These are phyloP conservation scores for Aegilops sharonensis DNA, from an alignment of 176 grass and related monocot species.

Conservation along the genomic window DNA sequence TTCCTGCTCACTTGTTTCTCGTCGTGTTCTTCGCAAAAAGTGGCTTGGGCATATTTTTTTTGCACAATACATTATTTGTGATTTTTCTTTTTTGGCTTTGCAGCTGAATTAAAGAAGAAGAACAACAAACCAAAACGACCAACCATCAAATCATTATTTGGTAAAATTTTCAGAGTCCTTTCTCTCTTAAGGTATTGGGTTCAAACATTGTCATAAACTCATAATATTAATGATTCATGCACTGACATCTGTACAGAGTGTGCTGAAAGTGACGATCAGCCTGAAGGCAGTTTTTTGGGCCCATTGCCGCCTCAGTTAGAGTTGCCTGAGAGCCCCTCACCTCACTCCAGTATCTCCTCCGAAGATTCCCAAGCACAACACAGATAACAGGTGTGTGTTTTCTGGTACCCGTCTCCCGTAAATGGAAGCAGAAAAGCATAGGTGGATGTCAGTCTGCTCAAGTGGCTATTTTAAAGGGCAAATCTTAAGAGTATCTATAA, in stretches of 20 bases:
- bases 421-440: not conserved
- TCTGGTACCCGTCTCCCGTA: not conserved
- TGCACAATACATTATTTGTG: not conserved
- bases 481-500: not conserved
- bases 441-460: constrained; percentile 11
- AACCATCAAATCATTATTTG: constrained; percentile 76
- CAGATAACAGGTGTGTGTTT: constrained; percentile 30
- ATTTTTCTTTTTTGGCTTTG: constrained; percentile 10
- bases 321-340: constrained; percentile 51
- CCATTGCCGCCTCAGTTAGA: constrained; percentile 50
- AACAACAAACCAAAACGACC: constrained; percentile 58
- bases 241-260: constrained; percentile 32
- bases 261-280: constrained; percentile 27
- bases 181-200: not conserved
- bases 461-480: not conserved
- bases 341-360: constrained; percentile 57
- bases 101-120: constrained; percentile 74
- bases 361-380: constrained; percentile 44
- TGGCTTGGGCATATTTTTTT: not conserved
- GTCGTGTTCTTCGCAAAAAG: not conserved
- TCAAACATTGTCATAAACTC: not conserved
- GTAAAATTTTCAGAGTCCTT: constrained; percentile 17
- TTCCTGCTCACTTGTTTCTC: constrained; percentile 2
- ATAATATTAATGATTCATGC: constrained; percentile 14
- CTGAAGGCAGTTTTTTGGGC: constrained; percentile 51